Evolutionary conservation across 148 eudicot genomes (phyloP).

Genomic region (Pharnaceum exiguum): DNA sequence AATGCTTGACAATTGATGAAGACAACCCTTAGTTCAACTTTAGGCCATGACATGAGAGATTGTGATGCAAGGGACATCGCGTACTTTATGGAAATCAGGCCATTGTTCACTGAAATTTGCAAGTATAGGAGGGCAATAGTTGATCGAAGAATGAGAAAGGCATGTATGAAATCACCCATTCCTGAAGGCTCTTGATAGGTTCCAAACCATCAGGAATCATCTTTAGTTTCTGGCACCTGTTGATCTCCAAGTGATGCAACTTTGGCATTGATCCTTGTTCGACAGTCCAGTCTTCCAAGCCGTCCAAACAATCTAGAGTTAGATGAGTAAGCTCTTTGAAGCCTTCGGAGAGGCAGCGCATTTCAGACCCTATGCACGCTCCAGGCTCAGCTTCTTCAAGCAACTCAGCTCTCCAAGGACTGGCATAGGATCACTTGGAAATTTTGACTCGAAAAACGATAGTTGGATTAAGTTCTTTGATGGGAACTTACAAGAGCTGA

Average conservation of each 20-base stretch:
- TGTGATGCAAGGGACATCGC: constrained; percentile 2
- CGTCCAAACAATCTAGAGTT: constrained; percentile 5
- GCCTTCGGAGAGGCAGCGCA: neutral
- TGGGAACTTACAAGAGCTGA: neutral
- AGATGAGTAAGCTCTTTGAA: constrained; percentile 11
- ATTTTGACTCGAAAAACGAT: neutral
- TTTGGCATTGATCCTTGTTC: constrained; percentile 11
- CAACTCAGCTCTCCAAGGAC: constrained; percentile 4
- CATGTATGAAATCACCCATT: constrained; percentile 10
- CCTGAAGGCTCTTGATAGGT: constrained; percentile 1
- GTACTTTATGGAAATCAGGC: constrained; percentile 2
- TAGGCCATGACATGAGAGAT: constrained; percentile 15
- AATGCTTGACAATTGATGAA: too few species aligned
- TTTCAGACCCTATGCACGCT: constrained; percentile 1
- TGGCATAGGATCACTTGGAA: constrained; percentile 17
- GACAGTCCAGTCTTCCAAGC: constrained; percentile 1
- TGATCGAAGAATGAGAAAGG: constrained; percentile 7
- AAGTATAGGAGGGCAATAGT: constrained; percentile 1
- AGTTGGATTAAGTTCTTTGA: neutral
- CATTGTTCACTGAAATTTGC: neutral
- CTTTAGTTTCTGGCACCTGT: constrained; percentile 7
- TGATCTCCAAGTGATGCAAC: constrained; percentile 6
- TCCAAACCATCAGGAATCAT: constrained; percentile 10
- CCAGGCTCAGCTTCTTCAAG: constrained; percentile 12
- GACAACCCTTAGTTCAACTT: neutral